Evolutionary conservation across 2,329 filamentous ascomycete species (phyloP).

Genomic region (Cordyceps tenuipes): DNA sequence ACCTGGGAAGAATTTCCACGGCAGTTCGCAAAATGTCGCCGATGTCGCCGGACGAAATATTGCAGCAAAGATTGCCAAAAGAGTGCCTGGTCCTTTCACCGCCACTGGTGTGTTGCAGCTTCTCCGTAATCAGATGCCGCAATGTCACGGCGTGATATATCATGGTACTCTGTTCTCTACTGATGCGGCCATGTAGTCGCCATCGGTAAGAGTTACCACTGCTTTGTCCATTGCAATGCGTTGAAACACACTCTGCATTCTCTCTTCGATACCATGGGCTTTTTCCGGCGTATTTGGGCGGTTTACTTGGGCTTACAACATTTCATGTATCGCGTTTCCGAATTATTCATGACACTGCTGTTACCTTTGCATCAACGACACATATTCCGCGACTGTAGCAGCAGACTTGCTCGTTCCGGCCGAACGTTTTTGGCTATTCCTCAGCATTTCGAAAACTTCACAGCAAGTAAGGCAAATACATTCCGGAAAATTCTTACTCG

Average conservation of each 20-base stretch:
- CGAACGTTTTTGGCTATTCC: neutral
- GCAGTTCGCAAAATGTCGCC: slow-evolving; percentile 95
- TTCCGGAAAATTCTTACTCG: neutral
- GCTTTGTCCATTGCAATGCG: slow-evolving; percentile 34
- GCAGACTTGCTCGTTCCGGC: neutral
- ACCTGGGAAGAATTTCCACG: slow-evolving; percentile 97
- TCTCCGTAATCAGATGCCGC: slow-evolving; percentile 34
- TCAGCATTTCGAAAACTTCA: neutral
- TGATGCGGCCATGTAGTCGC: slow-evolving; percentile 6
- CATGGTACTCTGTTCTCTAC: slow-evolving; percentile 21
- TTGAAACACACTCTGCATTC: slow-evolving; percentile 32
- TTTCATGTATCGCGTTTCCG: slow-evolving; percentile 3
- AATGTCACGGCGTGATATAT: slow-evolving; percentile 3
- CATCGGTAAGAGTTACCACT: slow-evolving; percentile 24
- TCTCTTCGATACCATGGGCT: slow-evolving; percentile 36
- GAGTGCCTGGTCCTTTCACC: slow-evolving; percentile 95
- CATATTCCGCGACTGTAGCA: neutral
- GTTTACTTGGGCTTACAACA: slow-evolving; percentile 7
- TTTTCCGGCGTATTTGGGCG: slow-evolving; percentile 14
- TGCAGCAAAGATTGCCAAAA: slow-evolving; percentile 99
- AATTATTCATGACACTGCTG: neutral
- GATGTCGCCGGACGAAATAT: slow-evolving; percentile 94
- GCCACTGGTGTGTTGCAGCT: slow-evolving; percentile 91
- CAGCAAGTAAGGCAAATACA: neutral
- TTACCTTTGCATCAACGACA: neutral